Base-by-base conservation (phyloP, 306 rosid species). In the Gastrolobium villosum region DNA sequence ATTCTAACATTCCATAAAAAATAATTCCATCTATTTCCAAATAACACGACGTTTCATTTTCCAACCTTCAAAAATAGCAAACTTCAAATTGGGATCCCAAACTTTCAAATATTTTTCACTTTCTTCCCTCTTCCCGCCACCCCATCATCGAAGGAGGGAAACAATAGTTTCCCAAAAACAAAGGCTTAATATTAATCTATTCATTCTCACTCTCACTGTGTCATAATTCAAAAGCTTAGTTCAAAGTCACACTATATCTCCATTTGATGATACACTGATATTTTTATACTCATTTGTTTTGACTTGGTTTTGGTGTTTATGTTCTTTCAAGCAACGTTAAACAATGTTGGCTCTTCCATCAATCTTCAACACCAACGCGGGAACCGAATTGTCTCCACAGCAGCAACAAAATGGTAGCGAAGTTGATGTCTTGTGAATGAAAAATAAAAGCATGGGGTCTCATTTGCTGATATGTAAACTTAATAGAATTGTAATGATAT, bases 121-220 rank as follows among this genome's bases (percentile, higher is more conserved):
- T 3, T 32, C 14, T 1, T 3, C 30, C 15, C 9, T 1, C 3
- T 14, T 75, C 75, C 81, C 85, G 85, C 80, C 71, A 74, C 7
- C 15, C 4, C 72, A 10, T n/a, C 66, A 50, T 68, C 7, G 50
- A 50, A 66, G 70, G 81, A 81, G 81, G 85, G 85, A 75, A 72
- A 41, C 0, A n/a, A 6, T 3, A 35, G 32, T 61, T 46, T 8
- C 72, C 9, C 48, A 48, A 48, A 44, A 14, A 20, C 26, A 20
- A 20, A 4, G 11, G 7, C 62, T 5, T 32, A 30, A 4, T 69
- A 32, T 37, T 54, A 40, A 10, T 39, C 31, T 28, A 5, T 4
- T 5, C 4, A 2, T 30, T 40, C 37, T 68, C 34, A 8, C 13
- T 39, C 34, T 39, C 70, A 31, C 3, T 55, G 65, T 26, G 54